Percentiles rank a stretch among this genome's conserved stretches.
These are phyloP conservation scores for Cicer cuneatum DNA, from an alignment of 306 rosid genomes.

Conservation along the genomic window DNA sequence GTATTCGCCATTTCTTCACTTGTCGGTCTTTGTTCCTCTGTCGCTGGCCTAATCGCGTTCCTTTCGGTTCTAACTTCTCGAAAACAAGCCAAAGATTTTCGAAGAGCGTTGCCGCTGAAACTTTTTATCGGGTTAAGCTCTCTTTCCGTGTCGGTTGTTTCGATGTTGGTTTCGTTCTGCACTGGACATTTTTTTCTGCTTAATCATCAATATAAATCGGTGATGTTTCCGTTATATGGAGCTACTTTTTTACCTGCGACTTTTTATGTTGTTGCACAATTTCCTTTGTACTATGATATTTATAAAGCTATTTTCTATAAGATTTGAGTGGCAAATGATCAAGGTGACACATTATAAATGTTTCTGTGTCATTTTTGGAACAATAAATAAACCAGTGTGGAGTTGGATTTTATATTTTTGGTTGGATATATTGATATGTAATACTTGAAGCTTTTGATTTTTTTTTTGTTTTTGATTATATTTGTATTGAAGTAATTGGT, in stretches of 20 bases:
- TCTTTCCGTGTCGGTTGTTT: constrained; percentile 55
- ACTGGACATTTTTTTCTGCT: constrained; percentile 59
- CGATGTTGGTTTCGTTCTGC: constrained; percentile 62
- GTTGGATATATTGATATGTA: too few species aligned
- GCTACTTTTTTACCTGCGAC: constrained; percentile 54
- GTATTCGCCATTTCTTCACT: constrained; percentile 56
- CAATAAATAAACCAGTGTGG: too few species aligned
- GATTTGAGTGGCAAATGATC: constrained; percentile 40
- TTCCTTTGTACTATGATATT: constrained; percentile 64
- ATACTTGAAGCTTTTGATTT: too few species aligned
- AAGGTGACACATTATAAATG: constrained; percentile 18
- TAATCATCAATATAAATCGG: constrained; percentile 30
- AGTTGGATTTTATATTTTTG: too few species aligned
- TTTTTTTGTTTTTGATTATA: too few species aligned
- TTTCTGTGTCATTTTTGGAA: too few species aligned
- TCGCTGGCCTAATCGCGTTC: constrained; percentile 65
- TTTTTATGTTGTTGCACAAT: constrained; percentile 59
- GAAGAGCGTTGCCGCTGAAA: constrained; percentile 49
- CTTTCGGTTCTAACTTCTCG: constrained; percentile 65
- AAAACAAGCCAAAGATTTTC: constrained; percentile 59
- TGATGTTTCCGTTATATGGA: constrained; percentile 48
- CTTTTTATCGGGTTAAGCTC: constrained; percentile 60
- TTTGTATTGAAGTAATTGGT: too few species aligned
- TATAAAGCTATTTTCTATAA: constrained; percentile 42
- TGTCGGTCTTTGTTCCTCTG: constrained; percentile 61